Evolutionary conservation across 495 filamentous ascomycete species (phyloP).

Genomic region (Penicillium paxilli): DNA sequence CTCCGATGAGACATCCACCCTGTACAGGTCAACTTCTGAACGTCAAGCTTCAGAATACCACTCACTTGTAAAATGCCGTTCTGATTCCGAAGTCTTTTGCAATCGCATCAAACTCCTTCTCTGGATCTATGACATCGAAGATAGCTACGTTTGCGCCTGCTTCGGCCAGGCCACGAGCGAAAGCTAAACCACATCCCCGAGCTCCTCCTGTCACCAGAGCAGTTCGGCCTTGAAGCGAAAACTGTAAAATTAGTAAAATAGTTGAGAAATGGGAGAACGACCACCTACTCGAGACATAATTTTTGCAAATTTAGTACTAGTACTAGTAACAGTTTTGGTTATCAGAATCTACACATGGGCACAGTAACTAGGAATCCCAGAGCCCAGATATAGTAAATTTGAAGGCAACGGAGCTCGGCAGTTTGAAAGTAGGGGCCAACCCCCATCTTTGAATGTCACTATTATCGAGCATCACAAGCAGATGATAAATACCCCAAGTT

Average conservation of each 20-base stretch:
- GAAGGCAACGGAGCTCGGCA: constrained; percentile 9
- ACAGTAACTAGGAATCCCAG: background rate
- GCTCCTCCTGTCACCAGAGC: constrained; percentile 82
- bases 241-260: constrained; percentile 24
- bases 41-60: constrained; percentile 47
- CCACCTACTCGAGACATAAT: constrained; percentile 14
- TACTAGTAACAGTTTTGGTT: background rate
- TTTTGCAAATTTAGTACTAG: background rate
- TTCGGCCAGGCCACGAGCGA: constrained; percentile 77
- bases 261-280: background rate
- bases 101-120: constrained; percentile 28
- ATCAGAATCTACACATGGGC: background rate
- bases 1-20: constrained; percentile 62
- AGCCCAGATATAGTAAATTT: constrained; percentile 8
- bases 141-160: constrained; percentile 80
- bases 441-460: constrained; percentile 19
- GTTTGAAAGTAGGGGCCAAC: constrained; percentile 1
- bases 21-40: constrained; percentile 49
- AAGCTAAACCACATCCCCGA: constrained; percentile 76
- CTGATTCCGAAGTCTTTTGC: constrained; percentile 31
- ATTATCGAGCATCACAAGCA: background rate
- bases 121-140: constrained; percentile 48
- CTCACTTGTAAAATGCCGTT: constrained; percentile 51
- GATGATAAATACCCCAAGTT: constrained; percentile 14
- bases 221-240: constrained; percentile 56